Base-by-base conservation (phyloP, 345 rosid species). In the Kernera saxatilis region DNA sequence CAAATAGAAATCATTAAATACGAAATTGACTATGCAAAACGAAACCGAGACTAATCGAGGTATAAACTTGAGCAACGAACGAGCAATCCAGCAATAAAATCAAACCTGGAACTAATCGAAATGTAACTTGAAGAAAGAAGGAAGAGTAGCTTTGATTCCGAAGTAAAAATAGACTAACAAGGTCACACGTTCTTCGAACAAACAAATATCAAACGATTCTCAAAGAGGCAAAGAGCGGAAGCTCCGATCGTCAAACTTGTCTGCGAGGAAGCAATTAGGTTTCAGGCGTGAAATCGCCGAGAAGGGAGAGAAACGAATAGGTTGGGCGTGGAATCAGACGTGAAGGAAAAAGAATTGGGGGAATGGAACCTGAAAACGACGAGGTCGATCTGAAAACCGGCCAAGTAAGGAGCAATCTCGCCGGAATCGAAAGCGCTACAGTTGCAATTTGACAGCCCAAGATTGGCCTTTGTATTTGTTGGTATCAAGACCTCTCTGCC, bases 201-300 rank as follows among this genome's bases (percentile, higher is more conserved):
- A 46, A 18, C 1, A 5, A 37, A 14, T 21, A 50, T 41, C 41
- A 60, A 49, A 71, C 13, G 23, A 60, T 7, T 19, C 41, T 59
- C 23, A 49, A 40, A 11, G n/a, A 22, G 46, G 1, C 56, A 21
- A 37, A 26, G 11, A 32, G 3, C 45, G n/a, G 23, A 43, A 44
- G 46, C 33, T 57, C 30, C 30, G 59, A 46, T 12, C 25, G 51
- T 33, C 41, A 17, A 66, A 48, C 13, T 25, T 2, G 50, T 46
- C 59, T 70, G 50, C 44, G 51, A 3, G 26, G 52, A 32, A 35
- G n/a, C 56, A 73, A 66, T 39, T 73, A 73, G 72, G 77, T 60
- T 57, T 73, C 67, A 39, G 61, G 46, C 23, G 51, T 19, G 65
- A 64, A 46, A 55, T 45, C 50, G 23, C 1, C 60, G 59, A 27